These are phyloP conservation scores for Fusarium floridanum DNA, from an alignment of 2,329 filamentous ascomycete species.

Conservation along the genomic window DNA sequence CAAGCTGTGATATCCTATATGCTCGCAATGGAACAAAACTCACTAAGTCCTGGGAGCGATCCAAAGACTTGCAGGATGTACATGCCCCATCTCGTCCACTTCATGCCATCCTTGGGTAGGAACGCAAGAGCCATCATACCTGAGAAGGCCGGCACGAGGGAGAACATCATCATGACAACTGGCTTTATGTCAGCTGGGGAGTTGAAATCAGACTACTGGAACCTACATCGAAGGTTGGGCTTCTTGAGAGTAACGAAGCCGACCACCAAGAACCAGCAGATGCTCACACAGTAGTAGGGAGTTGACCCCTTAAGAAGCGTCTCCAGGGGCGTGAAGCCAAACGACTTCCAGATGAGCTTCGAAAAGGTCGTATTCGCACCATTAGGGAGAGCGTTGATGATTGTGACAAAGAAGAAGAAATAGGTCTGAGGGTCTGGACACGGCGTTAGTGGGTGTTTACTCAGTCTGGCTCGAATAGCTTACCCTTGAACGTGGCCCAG, in stretches of 20 bases:
- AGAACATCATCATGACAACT: constrained; percentile 1
- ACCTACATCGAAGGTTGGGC: neutral
- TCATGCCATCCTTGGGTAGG: constrained; percentile 43
- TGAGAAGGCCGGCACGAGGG: constrained; percentile 47
- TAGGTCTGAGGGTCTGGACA: constrained; percentile 14
- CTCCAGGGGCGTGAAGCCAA: constrained; percentile 50
- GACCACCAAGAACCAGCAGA: neutral
- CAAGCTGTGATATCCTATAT: neutral
- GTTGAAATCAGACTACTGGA: rapidly evolving
- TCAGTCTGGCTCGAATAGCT: constrained; percentile 1
- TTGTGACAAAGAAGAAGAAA: constrained; percentile 53
- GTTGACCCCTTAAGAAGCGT: constrained; percentile 50
- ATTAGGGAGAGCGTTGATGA: constrained; percentile 51
- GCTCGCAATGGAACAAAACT: neutral
- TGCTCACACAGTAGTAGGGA: constrained; percentile 33
- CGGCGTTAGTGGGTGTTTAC: neutral
- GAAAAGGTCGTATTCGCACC: constrained; percentile 51
- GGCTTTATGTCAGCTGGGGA: neutral
- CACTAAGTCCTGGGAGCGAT: constrained; percentile 36
- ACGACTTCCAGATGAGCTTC: constrained; percentile 49
- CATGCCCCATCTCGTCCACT: constrained; percentile 51
- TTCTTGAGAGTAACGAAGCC: neutral
- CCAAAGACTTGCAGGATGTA: constrained; percentile 48
- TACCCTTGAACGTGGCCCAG: constrained; percentile 44
- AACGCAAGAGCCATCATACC: constrained; percentile 49